phyloP scores from a whole-genome alignment of 2,329 filamentous ascomycete genomes.

The Fragosphaeria purpurea region DNA sequence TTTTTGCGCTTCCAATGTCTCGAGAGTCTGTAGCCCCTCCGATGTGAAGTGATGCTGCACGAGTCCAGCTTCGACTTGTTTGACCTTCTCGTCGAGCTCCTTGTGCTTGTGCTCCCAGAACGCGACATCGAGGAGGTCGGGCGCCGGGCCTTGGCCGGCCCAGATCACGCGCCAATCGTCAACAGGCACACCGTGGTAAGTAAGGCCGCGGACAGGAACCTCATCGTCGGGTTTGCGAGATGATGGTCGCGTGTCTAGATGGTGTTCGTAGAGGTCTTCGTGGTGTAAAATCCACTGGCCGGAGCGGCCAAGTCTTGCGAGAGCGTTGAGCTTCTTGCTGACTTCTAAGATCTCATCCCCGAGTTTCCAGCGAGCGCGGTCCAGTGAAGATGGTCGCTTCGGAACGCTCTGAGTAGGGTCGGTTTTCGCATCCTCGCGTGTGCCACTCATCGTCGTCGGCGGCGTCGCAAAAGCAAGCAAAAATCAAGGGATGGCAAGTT shows the following conservation, averaged over 20 bases:
- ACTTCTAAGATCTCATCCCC: no score
- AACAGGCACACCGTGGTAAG: background rate
- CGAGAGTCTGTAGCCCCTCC: background rate
- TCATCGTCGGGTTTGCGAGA: background rate
- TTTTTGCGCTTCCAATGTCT: background rate
- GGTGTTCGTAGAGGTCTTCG: background rate
- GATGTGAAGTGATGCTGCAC: constrained; percentile 3
- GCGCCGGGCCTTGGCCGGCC: background rate
- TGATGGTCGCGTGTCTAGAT: constrained; percentile 1
- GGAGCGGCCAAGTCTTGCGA: background rate
- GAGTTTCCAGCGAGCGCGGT: no score
- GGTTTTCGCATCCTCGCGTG: no score
- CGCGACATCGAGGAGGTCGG: background rate
- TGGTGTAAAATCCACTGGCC: constrained; percentile 5
- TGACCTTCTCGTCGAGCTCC: background rate
- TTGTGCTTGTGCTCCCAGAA: background rate
- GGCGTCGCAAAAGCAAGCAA: no score
- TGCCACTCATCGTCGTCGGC: no score
- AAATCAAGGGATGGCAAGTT: no score
- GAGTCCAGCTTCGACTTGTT: background rate
- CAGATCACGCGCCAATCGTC: background rate
- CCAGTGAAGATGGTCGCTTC: no score
- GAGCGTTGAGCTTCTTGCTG: no score
- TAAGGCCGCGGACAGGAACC: background rate
- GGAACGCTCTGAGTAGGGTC: no score